Evolutionary conservation across 1,139 yeast genomes (phyloP), one percentile per base, ranked within the genome.

Genomic region (Candida sp.): DNA sequence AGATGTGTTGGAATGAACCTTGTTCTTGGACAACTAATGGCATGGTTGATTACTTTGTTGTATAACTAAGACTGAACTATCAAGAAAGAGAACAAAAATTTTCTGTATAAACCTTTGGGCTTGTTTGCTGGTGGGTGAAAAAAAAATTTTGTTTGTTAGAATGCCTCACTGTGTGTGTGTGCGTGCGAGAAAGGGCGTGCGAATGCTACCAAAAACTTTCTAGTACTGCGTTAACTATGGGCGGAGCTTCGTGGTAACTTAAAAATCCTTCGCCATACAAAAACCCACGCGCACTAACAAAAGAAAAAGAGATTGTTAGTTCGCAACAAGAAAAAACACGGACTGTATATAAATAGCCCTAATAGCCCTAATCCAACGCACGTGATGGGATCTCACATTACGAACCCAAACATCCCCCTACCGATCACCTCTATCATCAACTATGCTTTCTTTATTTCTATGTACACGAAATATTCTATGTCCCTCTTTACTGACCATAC

Each of bases 1-100:
- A 91, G 85, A 94, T 94, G 96, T 96, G 99, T 86, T 96, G 99
- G 97, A 96, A 94, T 78, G 96, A 90, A 82, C 97, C 97, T 85
- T 90, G 88, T 86, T 94, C 98, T 83, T 90, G 96, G 82, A 93
- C 96, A 83, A 91, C 97, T 88, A 93, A 89, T 80, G 96, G 88
- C 96, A 89, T 88, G 73, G 80, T 85, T 81, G 72, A 64, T 67
- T 26, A 44, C 46, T 44, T 9, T 39, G 41, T 49, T 48, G 52
- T 41, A 43, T 44, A 35, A 37, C 42, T 44, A 43, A 38, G 27
- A 26, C 32, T 28, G 31, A 28, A 17, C 17, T 17, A 28, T 40
- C 44, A 38, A 45, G n/a, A 40, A 43, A 37, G 47, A 38, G 31
- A 44, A 47, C 39, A 45, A 48, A 48, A 41, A 39, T 43, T 48